Evolutionary conservation across 164 flowering plant species (phyloP).

Genomic region (Macadamia tetraphylla): DNA sequence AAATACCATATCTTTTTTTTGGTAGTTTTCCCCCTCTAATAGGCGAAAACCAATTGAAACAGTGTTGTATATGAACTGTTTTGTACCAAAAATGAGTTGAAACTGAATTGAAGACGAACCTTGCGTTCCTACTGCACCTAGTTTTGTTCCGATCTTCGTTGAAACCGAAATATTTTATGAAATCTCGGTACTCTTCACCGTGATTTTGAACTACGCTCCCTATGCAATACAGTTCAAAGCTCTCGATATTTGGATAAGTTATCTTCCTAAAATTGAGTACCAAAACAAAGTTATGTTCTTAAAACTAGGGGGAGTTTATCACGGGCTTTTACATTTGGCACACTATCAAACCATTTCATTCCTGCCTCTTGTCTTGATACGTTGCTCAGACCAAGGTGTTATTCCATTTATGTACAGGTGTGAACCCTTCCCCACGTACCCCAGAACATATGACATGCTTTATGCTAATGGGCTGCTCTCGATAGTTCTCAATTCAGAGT

Average conservation of each 20-base stretch:
- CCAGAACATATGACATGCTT: constrained; percentile 95
- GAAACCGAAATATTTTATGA: too few species aligned
- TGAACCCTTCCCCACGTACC: constrained; percentile 95
- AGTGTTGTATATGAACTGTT: too few species aligned
- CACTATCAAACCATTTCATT: too few species aligned
- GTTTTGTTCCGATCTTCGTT: too few species aligned
- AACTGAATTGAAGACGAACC: too few species aligned
- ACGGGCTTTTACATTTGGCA: too few species aligned
- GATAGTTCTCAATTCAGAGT: constrained; percentile 40
- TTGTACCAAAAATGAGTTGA: too few species aligned
- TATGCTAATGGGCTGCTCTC: constrained; percentile 88
- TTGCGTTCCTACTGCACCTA: neutral
- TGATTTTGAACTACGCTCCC: too few species aligned
- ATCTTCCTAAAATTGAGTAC: neutral
- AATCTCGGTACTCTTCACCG: too few species aligned
- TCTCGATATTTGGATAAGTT: neutral
- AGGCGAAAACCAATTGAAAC: too few species aligned
- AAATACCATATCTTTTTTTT: too few species aligned
- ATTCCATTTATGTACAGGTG: constrained; percentile 51
- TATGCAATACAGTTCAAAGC: neutral
- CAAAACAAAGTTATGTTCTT: neutral
- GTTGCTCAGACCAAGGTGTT: neutral
- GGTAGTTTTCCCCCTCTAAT: too few species aligned
- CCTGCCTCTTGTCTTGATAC: neutral
- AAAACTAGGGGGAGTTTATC: neutral